phyloP scores from a whole-genome alignment of 768 basidiomycete genomes.

The Tylopilus intermedius region DNA sequence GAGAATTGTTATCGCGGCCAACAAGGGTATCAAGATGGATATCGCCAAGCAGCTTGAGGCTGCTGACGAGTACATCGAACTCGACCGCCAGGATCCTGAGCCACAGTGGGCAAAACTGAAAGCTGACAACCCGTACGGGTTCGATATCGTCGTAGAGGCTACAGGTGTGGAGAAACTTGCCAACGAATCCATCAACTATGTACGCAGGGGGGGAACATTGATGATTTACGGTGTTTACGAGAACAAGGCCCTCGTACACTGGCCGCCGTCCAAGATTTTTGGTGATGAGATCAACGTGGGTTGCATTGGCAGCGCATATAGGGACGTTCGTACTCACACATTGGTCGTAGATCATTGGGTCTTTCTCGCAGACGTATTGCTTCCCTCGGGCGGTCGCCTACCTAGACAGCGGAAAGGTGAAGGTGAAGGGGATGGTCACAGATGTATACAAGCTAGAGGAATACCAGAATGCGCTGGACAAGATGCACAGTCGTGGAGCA shows the following conservation, averaged over 20 bases:
- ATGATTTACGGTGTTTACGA: conserved; percentile 91
- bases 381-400: conserved; percentile 90
- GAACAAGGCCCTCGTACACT: conserved; percentile 77
- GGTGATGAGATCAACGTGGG: conserved; percentile 61
- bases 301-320: not conserved
- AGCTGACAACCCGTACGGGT: conserved; percentile 79
- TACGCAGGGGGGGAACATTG: conserved; percentile 76
- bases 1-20: conserved; percentile 78
- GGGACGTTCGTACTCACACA: not conserved
- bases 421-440: conserved; percentile 74
- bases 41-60: conserved; percentile 75
- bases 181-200: conserved; percentile 87
- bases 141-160: conserved; percentile 80
- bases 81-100: conserved; percentile 70
- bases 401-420: conserved; percentile 81
- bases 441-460: conserved; percentile 65
- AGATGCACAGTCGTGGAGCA: conserved; percentile 61
- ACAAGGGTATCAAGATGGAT: conserved; percentile 88
- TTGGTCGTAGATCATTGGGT: conserved; percentile 69
- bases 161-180: conserved; percentile 83
- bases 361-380: conserved; percentile 84
- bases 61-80: conserved; percentile 81
- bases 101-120: conserved; percentile 79
- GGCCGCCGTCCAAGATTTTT: conserved; percentile 82
- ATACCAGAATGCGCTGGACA: conserved; percentile 66